These are phyloP conservation scores for Oxalis stricta DNA, from an alignment of 441 rosid species.

Conservation along the genomic window DNA sequence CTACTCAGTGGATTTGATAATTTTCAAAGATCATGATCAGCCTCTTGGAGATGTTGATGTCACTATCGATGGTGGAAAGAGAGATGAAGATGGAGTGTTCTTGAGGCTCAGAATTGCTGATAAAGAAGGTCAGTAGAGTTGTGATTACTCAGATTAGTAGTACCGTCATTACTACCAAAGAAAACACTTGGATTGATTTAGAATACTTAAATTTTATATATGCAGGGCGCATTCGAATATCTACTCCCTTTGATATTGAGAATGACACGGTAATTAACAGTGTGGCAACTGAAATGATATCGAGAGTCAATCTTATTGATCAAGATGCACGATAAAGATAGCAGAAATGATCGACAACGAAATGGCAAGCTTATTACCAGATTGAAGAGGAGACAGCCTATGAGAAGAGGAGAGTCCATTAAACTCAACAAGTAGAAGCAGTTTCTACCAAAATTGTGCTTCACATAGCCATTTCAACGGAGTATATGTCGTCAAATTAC, in stretches of 20 bases:
- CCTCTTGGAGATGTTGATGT: slow-evolving; percentile 27
- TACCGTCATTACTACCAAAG: too few species aligned
- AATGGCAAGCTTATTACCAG: slow-evolving; percentile 56
- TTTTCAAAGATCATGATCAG: slow-evolving; percentile 33
- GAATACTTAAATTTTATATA: slow-evolving; percentile 5
- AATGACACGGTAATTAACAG: slow-evolving; percentile 65
- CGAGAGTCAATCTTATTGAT: slow-evolving; percentile 63
- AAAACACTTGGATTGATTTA: not conserved
- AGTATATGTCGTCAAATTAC: slow-evolving; percentile 30
- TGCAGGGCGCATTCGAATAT: slow-evolving; percentile 69
- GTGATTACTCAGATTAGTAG: too few species aligned
- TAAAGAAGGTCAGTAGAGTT: slow-evolving; percentile 40
- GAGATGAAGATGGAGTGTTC: slow-evolving; percentile 39
- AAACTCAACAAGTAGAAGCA: slow-evolving; percentile 5
- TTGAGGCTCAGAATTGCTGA: slow-evolving; percentile 54
- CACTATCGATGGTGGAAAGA: slow-evolving; percentile 42
- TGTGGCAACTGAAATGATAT: slow-evolving; percentile 86
- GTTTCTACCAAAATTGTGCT: slow-evolving; percentile 35
- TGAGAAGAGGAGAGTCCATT: slow-evolving; percentile 22
- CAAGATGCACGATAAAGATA: slow-evolving; percentile 69
- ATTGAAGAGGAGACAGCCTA: slow-evolving; percentile 27
- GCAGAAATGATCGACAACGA: slow-evolving; percentile 90
- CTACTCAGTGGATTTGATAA: slow-evolving; percentile 13
- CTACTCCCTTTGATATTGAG: slow-evolving; percentile 70
- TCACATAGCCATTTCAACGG: slow-evolving; percentile 29